Evolutionary conservation across 768 basidiomycete genomes (phyloP).

Genomic region (Gelatoporia subvermispora): DNA sequence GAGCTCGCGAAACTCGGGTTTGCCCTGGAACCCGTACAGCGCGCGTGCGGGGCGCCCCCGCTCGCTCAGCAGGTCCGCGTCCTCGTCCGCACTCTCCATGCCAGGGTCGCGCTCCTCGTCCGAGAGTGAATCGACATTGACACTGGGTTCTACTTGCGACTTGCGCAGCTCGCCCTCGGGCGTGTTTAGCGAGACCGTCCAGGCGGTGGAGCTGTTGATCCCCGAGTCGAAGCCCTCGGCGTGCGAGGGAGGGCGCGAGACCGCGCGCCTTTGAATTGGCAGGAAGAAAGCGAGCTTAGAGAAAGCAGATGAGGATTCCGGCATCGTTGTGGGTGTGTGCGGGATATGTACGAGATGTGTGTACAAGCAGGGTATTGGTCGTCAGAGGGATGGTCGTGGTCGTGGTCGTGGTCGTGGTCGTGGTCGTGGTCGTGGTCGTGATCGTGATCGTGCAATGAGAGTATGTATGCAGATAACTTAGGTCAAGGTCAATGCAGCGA

Average conservation of each 20-base stretch:
- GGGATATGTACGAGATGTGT: no score
- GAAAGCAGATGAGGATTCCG: no score
- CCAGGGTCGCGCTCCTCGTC: slow-evolving; percentile 37
- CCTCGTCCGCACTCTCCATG: slow-evolving; percentile 27
- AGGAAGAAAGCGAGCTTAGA: no score
- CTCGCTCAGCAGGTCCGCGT: slow-evolving; percentile 19
- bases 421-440: no score
- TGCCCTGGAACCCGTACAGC: slow-evolving; percentile 71
- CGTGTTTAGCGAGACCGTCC: slow-evolving; percentile 47
- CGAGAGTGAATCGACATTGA: slow-evolving; percentile 49
- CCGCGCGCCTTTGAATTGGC: no score
- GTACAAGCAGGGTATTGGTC: no score
- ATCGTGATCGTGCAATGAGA: no score
- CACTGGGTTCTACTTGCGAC: slow-evolving; percentile 13
- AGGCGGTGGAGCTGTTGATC: slow-evolving; percentile 71
- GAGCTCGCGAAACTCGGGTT: slow-evolving; percentile 70
- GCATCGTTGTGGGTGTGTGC: no score
- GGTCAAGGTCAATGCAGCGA: no score
- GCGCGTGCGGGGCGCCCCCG: slow-evolving; percentile 54
- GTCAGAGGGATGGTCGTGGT: no score
- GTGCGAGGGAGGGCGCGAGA: slow-evolving; percentile 12
- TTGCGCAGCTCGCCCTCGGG: slow-evolving; percentile 9
- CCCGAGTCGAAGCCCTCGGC: slow-evolving; percentile 63
- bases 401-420: no score
- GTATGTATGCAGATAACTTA: no score